Percentiles rank a stretch among this genome's conserved stretches.
Conservation (phyloP, 306 rosid species). For the Vicia sativa region DNA sequence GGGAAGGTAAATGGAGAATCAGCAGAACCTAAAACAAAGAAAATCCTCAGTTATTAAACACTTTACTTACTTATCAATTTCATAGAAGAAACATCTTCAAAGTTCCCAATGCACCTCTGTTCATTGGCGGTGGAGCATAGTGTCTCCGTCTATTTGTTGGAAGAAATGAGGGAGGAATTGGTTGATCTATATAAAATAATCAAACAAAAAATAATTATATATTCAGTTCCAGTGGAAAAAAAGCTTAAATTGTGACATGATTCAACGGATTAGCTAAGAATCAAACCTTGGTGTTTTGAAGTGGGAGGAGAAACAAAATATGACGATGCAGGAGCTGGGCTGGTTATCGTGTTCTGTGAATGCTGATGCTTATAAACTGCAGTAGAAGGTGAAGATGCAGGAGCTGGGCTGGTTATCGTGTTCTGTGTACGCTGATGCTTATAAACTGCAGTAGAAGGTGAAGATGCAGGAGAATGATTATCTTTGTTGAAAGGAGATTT, state of each 20-base stretch:
- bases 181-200: constrained; percentile 50
- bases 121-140: constrained; percentile 61
- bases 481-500: constrained; percentile 49
- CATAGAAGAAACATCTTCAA: constrained; percentile 28
- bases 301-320: constrained; percentile 56
- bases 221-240: constrained; percentile 10
- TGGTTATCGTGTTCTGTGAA: constrained; percentile 49
- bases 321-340: constrained; percentile 62
- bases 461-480: constrained; percentile 54
- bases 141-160: constrained; percentile 45
- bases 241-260: constrained; percentile 5
- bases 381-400: constrained; percentile 41
- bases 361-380: constrained; percentile 53
- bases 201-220: constrained; percentile 20
- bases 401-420: constrained; percentile 60
- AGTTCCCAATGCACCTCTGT: constrained; percentile 52
- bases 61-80: constrained; percentile 35
- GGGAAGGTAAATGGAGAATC: constrained; percentile 55
- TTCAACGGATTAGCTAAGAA: constrained; percentile 21
- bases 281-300: constrained; percentile 57
- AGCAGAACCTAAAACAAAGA: constrained; percentile 45
- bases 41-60: constrained; percentile 29
- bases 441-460: constrained; percentile 53
- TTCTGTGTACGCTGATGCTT: constrained; percentile 56
- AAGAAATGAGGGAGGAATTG: constrained; percentile 50